Evolutionary conservation across 73 alveolate species (phyloP).

Genomic region (Paramecium tetraurelia): DNA sequence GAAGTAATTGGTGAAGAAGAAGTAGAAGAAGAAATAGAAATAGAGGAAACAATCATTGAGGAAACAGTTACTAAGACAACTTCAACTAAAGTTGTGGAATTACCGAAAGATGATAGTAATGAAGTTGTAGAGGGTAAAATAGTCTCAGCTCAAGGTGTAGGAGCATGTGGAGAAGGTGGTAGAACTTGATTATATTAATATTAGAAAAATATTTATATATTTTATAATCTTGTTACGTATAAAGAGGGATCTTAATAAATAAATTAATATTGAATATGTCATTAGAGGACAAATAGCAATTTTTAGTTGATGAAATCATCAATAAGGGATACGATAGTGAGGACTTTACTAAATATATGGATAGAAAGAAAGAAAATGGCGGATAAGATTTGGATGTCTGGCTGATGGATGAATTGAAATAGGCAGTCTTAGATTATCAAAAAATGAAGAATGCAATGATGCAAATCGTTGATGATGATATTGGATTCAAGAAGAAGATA

Average conservation of each 20-base stretch:
- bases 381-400: slow-evolving; percentile 10
- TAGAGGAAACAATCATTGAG: neutral
- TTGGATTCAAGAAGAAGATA: neutral
- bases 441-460: neutral
- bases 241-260: neutral
- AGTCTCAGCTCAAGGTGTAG: neutral
- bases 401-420: neutral
- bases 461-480: neutral
- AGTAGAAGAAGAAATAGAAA: neutral
- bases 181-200: neutral
- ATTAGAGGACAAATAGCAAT: neutral
- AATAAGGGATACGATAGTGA: slow-evolving; percentile 26
- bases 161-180: neutral
- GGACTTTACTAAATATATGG: slow-evolving; percentile 23
- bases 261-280: slow-evolving; percentile 19
- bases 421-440: neutral
- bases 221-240: neutral
- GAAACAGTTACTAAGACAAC: neutral
- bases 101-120: neutral
- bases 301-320: neutral
- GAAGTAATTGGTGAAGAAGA: neutral
- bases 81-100: neutral
- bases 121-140: neutral
- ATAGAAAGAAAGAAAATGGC: neutral
- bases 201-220: neutral